Evolutionary conservation across 225 moss, liverwort and hornwort genomes (phyloP), one percentile per base, ranked within the genome.

Genomic region (Physcomitrium patens): DNA sequence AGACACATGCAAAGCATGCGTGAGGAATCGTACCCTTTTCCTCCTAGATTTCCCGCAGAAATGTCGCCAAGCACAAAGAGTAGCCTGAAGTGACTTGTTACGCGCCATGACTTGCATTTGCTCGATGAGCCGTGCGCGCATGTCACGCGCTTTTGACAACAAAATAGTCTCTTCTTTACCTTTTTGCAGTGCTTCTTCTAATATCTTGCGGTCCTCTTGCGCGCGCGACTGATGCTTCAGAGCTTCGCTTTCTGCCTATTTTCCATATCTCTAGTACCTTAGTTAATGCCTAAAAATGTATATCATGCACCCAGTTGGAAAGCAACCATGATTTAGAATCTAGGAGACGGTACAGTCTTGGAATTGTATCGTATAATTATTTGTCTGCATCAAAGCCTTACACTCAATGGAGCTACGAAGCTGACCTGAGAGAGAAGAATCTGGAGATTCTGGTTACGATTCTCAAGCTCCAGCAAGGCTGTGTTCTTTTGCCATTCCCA

Each of bases 401-500:
- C 57, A 44, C 24, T 13, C 23, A 16, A 8, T 1, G 19, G 41
- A 67, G 62, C 24, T 63, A 56, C 1, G 12, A 4, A 51, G 24
- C 64, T 55, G 81, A 85, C 87, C 84, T 91, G 75, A 87, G 83
- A 73, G 56, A 84, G 80, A 68, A 89, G 89, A 55, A 73, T 79
- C 55, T 91, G 91, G 13, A 96, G 88, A 61, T 82, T 86, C 65
- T 92, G 89, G 63, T 94, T 94, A 47, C 84, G 86, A 61, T 91
- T 92, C 78, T 96, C 96, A 69, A 94, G 92, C 78, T 94, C 91
- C 80, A 96, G 70, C 80, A 96, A 81, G 12, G 92, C 92, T 12
- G 84, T 81, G 49, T 94, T 96, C 78, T 94, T 96, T 47, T 91
- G 88, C 96, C 94, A 92, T 77, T 96, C 96, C 94, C 96, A 96